phyloP scores from a whole-genome alignment of 495 filamentous ascomycete genomes.

The Trichocladium antarcticum region DNA sequence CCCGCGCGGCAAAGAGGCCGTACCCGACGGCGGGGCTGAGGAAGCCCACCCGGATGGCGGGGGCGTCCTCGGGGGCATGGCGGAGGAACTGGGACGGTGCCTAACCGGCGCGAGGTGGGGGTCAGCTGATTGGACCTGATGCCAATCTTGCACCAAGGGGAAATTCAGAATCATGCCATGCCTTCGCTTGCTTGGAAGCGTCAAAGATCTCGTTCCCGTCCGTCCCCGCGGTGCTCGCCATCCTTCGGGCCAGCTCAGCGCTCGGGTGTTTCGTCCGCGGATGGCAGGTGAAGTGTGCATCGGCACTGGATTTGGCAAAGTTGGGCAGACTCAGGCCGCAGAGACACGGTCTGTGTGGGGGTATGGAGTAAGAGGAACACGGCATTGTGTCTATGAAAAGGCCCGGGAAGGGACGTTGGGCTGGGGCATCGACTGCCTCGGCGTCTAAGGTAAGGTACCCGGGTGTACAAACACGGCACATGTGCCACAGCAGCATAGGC shows the following conservation, averaged over 20 bases:
- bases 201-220: slow-evolving; percentile 14
- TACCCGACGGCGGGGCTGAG: slow-evolving; percentile 17
- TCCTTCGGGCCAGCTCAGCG: slow-evolving; percentile 11
- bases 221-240: slow-evolving; percentile 8
- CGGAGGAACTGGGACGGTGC: slow-evolving; percentile 6
- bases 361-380: background rate
- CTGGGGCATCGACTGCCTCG: slow-evolving; percentile 14
- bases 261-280: background rate
- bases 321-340: background rate
- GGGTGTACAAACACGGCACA: slow-evolving; percentile 18
- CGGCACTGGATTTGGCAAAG: background rate
- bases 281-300: slow-evolving; percentile 3
- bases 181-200: slow-evolving; percentile 19
- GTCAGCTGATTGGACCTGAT: too few relatives aligned
- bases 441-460: background rate
- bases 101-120: slow-evolving; percentile 1
- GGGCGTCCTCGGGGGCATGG: slow-evolving; percentile 7
- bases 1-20: slow-evolving; percentile 23
- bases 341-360: background rate
- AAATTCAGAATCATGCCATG: background rate
- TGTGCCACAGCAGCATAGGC: slow-evolving; percentile 14
- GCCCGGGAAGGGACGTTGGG: slow-evolving; percentile 3
- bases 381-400: background rate
- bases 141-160: background rate
- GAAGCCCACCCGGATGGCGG: slow-evolving; percentile 16